A percentile compares a stretch with the other conserved stretches of the same genome.
These are phyloP conservation scores for Singerocomus inundabilis DNA, from an alignment of 1,284 basidiomycete genomes.

Conservation along the genomic window DNA sequence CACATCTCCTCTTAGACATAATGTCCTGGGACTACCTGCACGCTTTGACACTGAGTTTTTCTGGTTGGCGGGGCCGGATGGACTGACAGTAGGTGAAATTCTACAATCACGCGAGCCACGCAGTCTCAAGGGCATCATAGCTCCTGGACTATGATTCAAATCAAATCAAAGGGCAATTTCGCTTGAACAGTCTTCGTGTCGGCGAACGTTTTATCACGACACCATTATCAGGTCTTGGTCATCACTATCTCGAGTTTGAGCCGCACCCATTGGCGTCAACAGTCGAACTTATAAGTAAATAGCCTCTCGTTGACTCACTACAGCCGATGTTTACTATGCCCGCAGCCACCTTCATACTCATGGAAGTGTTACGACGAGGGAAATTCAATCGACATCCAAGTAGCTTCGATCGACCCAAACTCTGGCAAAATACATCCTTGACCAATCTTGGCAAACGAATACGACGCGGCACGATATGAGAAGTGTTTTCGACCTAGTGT, in stretches of 20 bases:
- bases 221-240: conserved; percentile 42
- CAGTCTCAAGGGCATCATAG: conserved; percentile 30
- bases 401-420: conserved; percentile 42
- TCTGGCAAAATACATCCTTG: conserved; percentile 44
- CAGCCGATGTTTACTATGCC: conserved; percentile 3
- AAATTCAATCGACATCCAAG: conserved; percentile 48
- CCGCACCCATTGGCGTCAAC: conserved; percentile 42
- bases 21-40: conserved; percentile 52
- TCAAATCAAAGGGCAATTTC: conserved; percentile 45
- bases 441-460: conserved; percentile 42
- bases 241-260: conserved; percentile 47
- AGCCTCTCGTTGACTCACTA: neutral
- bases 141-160: conserved; percentile 48
- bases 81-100: conserved; percentile 42
- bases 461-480: conserved; percentile 44
- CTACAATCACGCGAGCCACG: neutral
- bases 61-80: conserved; percentile 50
- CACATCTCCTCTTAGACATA: conserved; percentile 38
- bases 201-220: conserved; percentile 35
- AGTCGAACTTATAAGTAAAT: conserved; percentile 49
- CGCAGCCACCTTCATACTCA: conserved; percentile 56
- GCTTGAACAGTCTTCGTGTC: conserved; percentile 42
- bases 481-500: neutral
- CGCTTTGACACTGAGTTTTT: conserved; percentile 54
- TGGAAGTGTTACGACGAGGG: conserved; percentile 55